These are phyloP conservation scores for Paraconiothyrium brasiliense DNA, from an alignment of 2,329 filamentous ascomycete genomes.

Conservation along the genomic window DNA sequence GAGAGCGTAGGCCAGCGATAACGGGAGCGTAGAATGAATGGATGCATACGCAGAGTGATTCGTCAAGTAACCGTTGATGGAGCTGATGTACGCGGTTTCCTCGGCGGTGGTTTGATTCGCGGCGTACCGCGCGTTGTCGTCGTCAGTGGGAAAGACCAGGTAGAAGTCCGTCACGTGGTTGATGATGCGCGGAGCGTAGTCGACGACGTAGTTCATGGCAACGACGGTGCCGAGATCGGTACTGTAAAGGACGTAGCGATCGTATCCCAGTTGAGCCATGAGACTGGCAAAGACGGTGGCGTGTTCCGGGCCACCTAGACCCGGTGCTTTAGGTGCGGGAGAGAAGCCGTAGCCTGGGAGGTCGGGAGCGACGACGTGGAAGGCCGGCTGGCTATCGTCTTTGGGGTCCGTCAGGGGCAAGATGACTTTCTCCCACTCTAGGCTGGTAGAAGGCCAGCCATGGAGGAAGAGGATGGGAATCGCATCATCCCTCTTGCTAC, in stretches of 20 bases:
- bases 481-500: conserved; percentile 61
- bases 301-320: conserved; percentile 58
- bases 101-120: conserved; percentile 19
- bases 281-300: conserved; percentile 64
- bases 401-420: conserved; percentile 62
- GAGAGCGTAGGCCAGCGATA: conserved; percentile 16
- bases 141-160: not conserved
- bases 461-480: conserved; percentile 70
- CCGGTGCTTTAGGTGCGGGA: conserved; percentile 37
- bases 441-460: conserved; percentile 69
- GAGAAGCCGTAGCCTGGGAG: conserved; percentile 69
- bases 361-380: conserved; percentile 71
- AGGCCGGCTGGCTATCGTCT: conserved; percentile 56
- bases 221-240: conserved; percentile 19
- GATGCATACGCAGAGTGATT: conserved; percentile 15
- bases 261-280: conserved; percentile 68
- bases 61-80: not conserved
- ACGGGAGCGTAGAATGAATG: conserved; percentile 15
- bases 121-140: conserved; percentile 13
- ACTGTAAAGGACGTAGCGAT: conserved; percentile 59
- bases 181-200: conserved; percentile 13
- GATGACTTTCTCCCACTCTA: conserved; percentile 64
- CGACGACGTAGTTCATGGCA: conserved; percentile 5
- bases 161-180: conserved; percentile 21
- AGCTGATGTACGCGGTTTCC: conserved; percentile 16